phyloP scores from a whole-genome alignment of 1,284 basidiomycete species.

The Trametes hirsuta region DNA sequence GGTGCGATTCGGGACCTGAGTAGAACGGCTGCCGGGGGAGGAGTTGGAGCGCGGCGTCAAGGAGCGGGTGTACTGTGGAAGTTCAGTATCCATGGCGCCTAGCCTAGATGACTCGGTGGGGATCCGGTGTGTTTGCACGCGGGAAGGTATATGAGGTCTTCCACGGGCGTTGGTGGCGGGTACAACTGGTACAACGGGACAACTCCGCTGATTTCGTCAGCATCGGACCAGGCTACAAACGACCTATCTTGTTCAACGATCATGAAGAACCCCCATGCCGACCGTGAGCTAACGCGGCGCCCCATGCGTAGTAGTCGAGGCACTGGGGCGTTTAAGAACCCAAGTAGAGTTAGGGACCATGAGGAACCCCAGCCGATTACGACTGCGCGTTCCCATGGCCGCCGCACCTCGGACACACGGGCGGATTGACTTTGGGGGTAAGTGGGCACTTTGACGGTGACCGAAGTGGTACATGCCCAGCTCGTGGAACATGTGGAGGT shows the following conservation, averaged over 20 bases:
- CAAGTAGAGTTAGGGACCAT: slow-evolving; percentile 11
- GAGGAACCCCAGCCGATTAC: slow-evolving; percentile 6
- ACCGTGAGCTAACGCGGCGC: neutral
- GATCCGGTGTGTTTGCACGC: neutral
- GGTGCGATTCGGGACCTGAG: neutral
- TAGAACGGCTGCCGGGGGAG: neutral
- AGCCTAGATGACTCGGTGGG: neutral
- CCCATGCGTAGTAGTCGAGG: neutral
- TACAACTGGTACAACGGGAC: neutral
- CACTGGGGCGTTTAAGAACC: slow-evolving; percentile 1
- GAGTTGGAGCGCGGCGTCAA: neutral
- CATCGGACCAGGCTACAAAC: neutral
- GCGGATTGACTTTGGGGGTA: no score
- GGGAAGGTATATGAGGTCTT: neutral
- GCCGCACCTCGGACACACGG: no score
- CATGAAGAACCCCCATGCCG: neutral
- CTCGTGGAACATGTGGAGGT: no score
- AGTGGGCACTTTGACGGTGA: no score
- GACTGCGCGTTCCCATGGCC: slow-evolving; percentile 6
- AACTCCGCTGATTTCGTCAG: neutral
- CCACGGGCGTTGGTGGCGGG: neutral
- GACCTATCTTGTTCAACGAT: neutral
- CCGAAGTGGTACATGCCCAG: no score
- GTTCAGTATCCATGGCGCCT: slow-evolving; percentile 12
- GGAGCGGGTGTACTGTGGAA: slow-evolving; percentile 13